Evolutionary conservation across 306 rosid species (phyloP).

Genomic region (Sindora glabra): DNA sequence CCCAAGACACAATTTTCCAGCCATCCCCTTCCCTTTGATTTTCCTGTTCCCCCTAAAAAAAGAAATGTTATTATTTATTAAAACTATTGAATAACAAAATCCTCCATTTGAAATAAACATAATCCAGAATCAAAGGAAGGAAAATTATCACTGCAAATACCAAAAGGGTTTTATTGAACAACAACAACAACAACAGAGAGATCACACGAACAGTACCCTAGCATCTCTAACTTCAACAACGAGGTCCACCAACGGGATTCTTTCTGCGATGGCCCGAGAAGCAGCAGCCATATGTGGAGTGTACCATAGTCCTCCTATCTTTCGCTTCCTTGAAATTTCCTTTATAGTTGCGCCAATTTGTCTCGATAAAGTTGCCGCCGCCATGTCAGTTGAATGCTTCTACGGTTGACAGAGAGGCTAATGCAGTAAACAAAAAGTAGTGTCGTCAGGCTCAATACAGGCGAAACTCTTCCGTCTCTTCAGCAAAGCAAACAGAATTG

Average conservation of each 20-base stretch:
- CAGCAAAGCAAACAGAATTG: too few relatives aligned
- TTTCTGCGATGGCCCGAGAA: constrained; percentile 54
- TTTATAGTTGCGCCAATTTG: constrained; percentile 23
- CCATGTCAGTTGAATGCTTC: too few relatives aligned
- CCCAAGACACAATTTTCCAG: neutral
- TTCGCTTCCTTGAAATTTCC: constrained; percentile 11
- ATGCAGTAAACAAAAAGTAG: too few relatives aligned
- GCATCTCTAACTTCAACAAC: constrained; percentile 74
- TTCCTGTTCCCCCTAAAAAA: too few relatives aligned
- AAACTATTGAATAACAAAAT: too few relatives aligned
- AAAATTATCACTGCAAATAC: too few relatives aligned
- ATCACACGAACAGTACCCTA: constrained; percentile 29
- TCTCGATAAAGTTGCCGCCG: constrained; percentile 27
- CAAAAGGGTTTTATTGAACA: neutral
- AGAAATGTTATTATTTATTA: too few relatives aligned
- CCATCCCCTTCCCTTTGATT: too few relatives aligned
- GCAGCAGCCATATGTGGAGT: constrained; percentile 66
- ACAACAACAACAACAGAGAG: too few relatives aligned
- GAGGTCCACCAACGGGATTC: constrained; percentile 62
- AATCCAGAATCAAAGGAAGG: neutral
- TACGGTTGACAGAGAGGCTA: too few relatives aligned
- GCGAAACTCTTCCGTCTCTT: too few relatives aligned
- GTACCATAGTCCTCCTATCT: constrained; percentile 34
- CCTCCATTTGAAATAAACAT: neutral
- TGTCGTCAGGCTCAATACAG: too few relatives aligned